Evolutionary conservation across 2,329 filamentous ascomycete species (phyloP).

Genomic region (Laburnicola sp.): DNA sequence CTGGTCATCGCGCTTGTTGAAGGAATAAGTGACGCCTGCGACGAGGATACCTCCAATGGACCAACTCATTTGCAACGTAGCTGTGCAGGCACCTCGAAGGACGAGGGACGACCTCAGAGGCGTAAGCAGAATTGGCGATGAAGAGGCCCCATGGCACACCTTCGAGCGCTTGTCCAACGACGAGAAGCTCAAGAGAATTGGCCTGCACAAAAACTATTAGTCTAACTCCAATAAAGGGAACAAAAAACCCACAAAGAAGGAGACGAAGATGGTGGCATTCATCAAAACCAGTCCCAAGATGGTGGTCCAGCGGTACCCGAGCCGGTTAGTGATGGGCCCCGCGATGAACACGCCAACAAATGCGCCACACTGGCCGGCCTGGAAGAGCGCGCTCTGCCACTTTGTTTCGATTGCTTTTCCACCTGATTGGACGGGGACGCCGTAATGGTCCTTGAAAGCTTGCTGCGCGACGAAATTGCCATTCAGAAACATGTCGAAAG

Average conservation of each 20-base stretch:
- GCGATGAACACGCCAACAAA: conserved; percentile 63
- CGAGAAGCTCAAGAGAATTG: too few species aligned
- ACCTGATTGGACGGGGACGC: conserved; percentile 42
- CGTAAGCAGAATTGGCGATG: conserved; percentile 66
- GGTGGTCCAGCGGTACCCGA: conserved; percentile 63
- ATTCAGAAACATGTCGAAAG: conserved; percentile 5
- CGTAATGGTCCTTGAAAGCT: conserved; percentile 53
- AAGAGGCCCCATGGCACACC: too few species aligned
- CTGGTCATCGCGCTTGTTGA: conserved; percentile 45
- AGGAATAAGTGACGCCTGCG: conserved; percentile 58
- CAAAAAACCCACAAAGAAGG: conserved; percentile 52
- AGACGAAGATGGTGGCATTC: conserved; percentile 63
- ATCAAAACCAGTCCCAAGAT: conserved; percentile 57
- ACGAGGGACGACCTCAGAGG: conserved; percentile 63
- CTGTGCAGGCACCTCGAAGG: conserved; percentile 60
- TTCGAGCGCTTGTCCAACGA: too few species aligned
- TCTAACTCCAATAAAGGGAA: not conserved
- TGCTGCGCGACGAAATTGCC: conserved; percentile 28
- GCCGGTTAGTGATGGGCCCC: conserved; percentile 59
- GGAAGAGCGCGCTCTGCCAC: conserved; percentile 63
- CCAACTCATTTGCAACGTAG: conserved; percentile 68
- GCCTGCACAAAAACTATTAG: too few species aligned
- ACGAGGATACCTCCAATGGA: conserved; percentile 64
- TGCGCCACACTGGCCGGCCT: conserved; percentile 60
- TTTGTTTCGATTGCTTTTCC: conserved; percentile 51